These are phyloP conservation scores for Notholithocarpus densiflorus DNA, from an alignment of 306 rosid genomes.

Conservation along the genomic window DNA sequence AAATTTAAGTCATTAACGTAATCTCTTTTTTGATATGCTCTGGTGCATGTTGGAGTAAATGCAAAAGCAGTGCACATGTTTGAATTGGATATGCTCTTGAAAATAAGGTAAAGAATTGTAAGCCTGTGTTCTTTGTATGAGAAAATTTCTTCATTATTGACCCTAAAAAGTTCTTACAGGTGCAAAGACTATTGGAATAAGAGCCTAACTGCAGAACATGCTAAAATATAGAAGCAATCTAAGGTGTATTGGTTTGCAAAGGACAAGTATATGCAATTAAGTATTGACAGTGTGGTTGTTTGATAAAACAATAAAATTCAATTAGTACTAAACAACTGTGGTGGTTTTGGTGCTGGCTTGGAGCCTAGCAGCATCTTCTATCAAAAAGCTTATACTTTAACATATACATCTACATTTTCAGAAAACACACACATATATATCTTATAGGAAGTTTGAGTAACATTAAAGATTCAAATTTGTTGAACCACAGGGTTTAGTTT, in stretches of 20 bases:
- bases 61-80: conserved; percentile 58
- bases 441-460: too few relatives aligned
- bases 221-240: conserved; percentile 48
- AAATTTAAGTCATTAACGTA: background rate
- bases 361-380: background rate
- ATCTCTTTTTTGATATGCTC: background rate
- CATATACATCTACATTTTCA: too few relatives aligned
- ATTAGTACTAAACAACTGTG: background rate
- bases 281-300: background rate
- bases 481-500: too few relatives aligned
- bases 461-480: too few relatives aligned
- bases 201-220: conserved; percentile 54
- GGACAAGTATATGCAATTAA: conserved; percentile 24
- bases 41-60: conserved; percentile 59
- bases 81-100: conserved; percentile 68
- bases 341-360: too few relatives aligned
- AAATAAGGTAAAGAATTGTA: conserved; percentile 53
- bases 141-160: conserved; percentile 7
- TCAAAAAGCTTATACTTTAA: too few relatives aligned
- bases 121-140: conserved; percentile 1
- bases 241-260: conserved; percentile 72
- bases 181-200: conserved; percentile 63
- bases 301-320: background rate
- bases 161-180: conserved; percentile 34
- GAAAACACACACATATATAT: too few relatives aligned